A percentile compares a stretch with the other conserved stretches of the same genome.
phyloP scores from a whole-genome alignment of 495 filamentous ascomycete genomes.

The Acidomyces sp. region DNA sequence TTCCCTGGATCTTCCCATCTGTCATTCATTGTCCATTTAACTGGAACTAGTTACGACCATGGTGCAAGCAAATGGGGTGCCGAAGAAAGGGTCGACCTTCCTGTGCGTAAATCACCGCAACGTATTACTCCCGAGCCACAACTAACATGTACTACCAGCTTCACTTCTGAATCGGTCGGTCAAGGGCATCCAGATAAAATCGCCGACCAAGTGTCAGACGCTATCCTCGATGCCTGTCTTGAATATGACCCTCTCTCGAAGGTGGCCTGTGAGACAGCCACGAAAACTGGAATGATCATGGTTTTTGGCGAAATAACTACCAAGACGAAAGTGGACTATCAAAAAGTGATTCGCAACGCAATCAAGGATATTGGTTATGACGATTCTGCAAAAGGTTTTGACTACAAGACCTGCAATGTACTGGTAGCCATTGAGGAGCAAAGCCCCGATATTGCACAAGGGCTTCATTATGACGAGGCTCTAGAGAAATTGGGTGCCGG shows the following conservation, averaged over 20 bases:
- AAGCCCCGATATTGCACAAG: slow-evolving; percentile 96
- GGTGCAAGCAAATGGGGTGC: slow-evolving; percentile 42
- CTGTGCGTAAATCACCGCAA: slow-evolving; percentile 8
- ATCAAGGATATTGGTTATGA: slow-evolving; percentile 99
- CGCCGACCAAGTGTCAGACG: slow-evolving; percentile 89
- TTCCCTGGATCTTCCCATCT: too few relatives aligned
- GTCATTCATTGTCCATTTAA: too few relatives aligned
- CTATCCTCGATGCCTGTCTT: slow-evolving; percentile 95
- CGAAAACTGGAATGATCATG: slow-evolving; percentile 99
- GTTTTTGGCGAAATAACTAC: slow-evolving; percentile 99
- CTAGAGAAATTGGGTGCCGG: slow-evolving; percentile 96
- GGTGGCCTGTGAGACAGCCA: slow-evolving; percentile 96
- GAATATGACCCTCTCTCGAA: slow-evolving; percentile 90
- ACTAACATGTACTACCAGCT: slow-evolving; percentile 41
- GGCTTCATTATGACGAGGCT: slow-evolving; percentile 90
- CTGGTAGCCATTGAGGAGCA: slow-evolving; percentile 98
- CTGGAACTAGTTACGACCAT: too few relatives aligned
- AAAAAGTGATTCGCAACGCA: slow-evolving; percentile 85
- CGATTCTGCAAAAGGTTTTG: slow-evolving; percentile 91
- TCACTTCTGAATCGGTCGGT: slow-evolving; percentile 98
- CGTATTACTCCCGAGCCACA: slow-evolving; percentile 41
- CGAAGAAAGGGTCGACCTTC: slow-evolving; percentile 33
- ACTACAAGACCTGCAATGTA: slow-evolving; percentile 99
- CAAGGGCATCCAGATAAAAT: slow-evolving; percentile 46
- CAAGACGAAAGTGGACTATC: slow-evolving; percentile 89